phyloP scores from a whole-genome alignment of 148 eudicot genomes.

The Rhododendron mucronatum region DNA sequence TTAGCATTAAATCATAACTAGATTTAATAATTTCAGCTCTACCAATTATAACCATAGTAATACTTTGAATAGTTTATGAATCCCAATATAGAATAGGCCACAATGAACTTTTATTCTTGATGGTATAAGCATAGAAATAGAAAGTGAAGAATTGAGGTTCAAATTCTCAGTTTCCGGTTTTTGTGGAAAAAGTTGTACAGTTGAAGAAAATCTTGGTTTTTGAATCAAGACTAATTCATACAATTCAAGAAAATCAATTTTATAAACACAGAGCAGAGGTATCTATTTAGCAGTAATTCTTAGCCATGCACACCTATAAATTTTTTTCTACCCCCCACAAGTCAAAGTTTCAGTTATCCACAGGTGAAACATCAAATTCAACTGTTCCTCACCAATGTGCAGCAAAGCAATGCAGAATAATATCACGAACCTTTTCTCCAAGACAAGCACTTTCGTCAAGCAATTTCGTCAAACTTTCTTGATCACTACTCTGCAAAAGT shows the following conservation, averaged over 20 bases:
- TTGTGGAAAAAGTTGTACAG: background rate
- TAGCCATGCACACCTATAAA: background rate
- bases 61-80: background rate
- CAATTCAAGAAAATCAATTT: background rate
- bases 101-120: background rate
- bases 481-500: constrained; percentile 49
- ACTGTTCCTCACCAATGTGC: background rate
- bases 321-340: background rate
- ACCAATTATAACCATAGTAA: background rate
- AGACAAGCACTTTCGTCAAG: constrained; percentile 16
- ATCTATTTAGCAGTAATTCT: background rate
- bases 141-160: background rate
- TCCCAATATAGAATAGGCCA: background rate
- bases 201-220: background rate
- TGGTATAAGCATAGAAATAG: background rate
- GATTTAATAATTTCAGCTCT: background rate
- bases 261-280: background rate
- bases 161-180: background rate
- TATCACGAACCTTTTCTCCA: constrained; percentile 19
- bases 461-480: constrained; percentile 47
- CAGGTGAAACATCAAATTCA: background rate
- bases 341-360: background rate
- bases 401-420: background rate
- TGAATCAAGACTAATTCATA: background rate
- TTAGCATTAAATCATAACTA: background rate